Base-by-base conservation (phyloP, 1,284 basidiomycete species). In the Cutaneotrichosporon cutaneum region DNA sequence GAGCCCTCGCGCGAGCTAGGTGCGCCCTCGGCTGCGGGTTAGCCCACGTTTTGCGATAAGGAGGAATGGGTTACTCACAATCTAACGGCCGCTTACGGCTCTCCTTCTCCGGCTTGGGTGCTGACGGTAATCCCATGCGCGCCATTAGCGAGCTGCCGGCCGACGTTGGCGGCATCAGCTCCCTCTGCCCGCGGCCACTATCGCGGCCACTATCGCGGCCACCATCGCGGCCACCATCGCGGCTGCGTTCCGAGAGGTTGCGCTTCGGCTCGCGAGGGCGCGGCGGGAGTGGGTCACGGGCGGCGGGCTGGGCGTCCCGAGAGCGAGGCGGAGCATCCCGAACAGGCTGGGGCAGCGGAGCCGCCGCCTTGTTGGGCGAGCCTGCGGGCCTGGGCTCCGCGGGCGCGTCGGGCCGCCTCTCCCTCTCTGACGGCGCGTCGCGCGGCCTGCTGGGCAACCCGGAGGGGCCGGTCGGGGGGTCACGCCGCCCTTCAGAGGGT, bases 1-100 rank as follows among this genome's bases (percentile, higher is more conserved):
- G 59, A 60, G 9, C 44, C 59, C 36, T 60, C 59, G 7, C 59
- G 59, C 18, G 59, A 60, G 9, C 45, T 42, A 24, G 59, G 59
- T 1, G 42, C 59, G n/a, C 53, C 59, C 16, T 60, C 59, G 5
- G 30, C 44, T 47, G 16, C 27, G 24, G 26, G 48, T 59, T 39
- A 56, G 54, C 26, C n/a, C n/a, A 18, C 39, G 7, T 18, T 42
- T 5, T 7, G 18, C 5, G 18, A 42, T 14, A 42, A n/a, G 39
- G 1, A 42, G 8, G 18, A 5, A 35, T 3, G 18, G 16, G 16
- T 4, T 4, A 56, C 55, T 39, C 56, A 58, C 56, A 11, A 35
- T 58, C 56, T 39, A 58, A 51, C 3, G 56, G 56, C 3, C 56
- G 44, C 47, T 58, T 58, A 24, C 56, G 56, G 33, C 33, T 54